These are phyloP conservation scores for Mycena polygramma DNA, from an alignment of 768 basidiomycete genomes.

Conservation along the genomic window DNA sequence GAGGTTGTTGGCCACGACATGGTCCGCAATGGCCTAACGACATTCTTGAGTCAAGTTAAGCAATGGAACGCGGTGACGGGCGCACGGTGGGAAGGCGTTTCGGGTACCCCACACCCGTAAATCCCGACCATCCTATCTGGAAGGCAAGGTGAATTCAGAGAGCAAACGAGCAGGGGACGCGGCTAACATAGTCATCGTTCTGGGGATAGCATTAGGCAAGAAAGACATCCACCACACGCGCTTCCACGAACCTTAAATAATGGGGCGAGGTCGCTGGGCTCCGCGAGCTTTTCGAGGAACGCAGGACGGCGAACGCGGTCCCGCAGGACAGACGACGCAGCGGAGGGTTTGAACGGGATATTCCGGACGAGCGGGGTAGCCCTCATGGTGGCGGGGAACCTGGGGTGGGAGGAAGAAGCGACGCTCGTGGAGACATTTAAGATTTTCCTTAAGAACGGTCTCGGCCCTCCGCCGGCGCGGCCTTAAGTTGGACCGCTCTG, in stretches of 20 bases:
- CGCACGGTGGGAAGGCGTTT: conserved; percentile 59
- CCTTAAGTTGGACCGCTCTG: not conserved
- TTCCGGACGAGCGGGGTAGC: conserved; percentile 48
- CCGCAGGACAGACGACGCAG: conserved; percentile 52
- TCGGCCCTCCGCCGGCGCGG: conserved; percentile 9
- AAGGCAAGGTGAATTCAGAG: not conserved
- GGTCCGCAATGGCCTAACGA: conserved; percentile 59
- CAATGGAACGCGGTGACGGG: conserved; percentile 13
- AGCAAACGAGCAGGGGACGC: not conserved
- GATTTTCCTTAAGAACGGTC: not conserved
- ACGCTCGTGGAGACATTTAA: not conserved
- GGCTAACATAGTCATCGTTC: conserved; percentile 62
- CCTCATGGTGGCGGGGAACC: conserved; percentile 43
- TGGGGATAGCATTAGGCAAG: conserved; percentile 28
- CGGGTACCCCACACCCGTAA: conserved; percentile 65
- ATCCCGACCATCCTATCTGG: conserved; percentile 65
- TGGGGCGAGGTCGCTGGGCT: conserved; percentile 55
- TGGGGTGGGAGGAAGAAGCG: conserved; percentile 7
- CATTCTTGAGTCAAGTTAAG: not conserved
- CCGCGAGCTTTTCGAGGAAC: conserved; percentile 52
- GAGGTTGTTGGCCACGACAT: conserved; percentile 57
- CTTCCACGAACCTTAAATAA: conserved; percentile 52
- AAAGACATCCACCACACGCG: no score
- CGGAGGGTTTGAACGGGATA: conserved; percentile 30
- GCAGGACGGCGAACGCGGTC: conserved; percentile 58